Conservation (phyloP, 345 rosid species). For the Eucalyptus rudis region DNA sequence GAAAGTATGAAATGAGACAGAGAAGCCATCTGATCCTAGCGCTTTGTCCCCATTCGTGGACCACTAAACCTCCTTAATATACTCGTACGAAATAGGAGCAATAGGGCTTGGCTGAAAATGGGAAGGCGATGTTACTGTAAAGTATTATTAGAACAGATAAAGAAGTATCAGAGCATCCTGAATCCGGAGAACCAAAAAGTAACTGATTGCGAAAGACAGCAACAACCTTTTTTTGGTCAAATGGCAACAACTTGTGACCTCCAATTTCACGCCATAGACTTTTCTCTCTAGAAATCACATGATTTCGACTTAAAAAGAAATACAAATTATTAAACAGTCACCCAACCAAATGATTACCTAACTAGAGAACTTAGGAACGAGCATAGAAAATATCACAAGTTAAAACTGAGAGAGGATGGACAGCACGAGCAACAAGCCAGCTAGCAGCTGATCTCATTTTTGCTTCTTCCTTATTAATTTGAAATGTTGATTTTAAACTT, state of each 20-base stretch:
- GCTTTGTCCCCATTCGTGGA: not conserved
- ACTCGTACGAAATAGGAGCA: not conserved
- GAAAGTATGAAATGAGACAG: not conserved
- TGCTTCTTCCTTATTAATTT: not conserved
- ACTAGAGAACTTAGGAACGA: not conserved
- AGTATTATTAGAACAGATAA: not conserved
- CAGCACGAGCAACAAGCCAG: not conserved
- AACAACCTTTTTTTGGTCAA: not conserved
- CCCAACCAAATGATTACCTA: not conserved
- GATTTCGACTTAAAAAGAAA: not conserved
- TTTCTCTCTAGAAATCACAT: not conserved
- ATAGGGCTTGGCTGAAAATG: not conserved
- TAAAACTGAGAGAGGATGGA: not conserved
- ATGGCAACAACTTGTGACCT: not conserved
- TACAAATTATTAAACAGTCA: not conserved
- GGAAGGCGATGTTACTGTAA: not conserved
- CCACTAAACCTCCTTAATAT: not conserved
- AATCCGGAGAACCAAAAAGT: not conserved
- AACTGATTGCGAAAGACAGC: not conserved
- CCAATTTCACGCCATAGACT: not conserved
- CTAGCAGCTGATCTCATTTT: not conserved
- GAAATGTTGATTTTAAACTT: not conserved
- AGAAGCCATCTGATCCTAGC: not conserved
- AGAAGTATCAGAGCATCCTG: not conserved
- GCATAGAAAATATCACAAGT: not conserved